Base-by-base conservation (phyloP, 176 grass and related monocot species). In the Cocos nucifera region DNA sequence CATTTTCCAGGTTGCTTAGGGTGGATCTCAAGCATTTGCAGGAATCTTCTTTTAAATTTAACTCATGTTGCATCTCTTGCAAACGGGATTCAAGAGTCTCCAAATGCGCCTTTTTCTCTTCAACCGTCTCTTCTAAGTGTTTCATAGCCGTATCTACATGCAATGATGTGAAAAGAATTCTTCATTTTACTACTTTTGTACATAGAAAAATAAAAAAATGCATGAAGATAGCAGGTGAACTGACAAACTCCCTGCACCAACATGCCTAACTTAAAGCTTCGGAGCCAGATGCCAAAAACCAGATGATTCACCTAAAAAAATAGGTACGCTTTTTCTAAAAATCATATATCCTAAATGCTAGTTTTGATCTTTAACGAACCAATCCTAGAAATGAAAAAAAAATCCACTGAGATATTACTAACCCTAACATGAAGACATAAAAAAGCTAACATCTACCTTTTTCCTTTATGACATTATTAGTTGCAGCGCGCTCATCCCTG, bases 71-170 rank as follows among this genome's bases (percentile, higher is more conserved):
- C 78, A 85, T 73, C 59, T 69, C 74, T 58, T 76, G 76, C 75
- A 96, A 65, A 62, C 69, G 92, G 53, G 78, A 82, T 35, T 90
- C 75, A 53, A 82, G 69, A 74, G 64, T 71, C 59, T 67, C 50
- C 64, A 90, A 65, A 22, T 66, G 61, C 49, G 21, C 39, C 63
- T 82, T 72, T 48, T 80, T 85, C 68, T 79, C 79, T 69, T 90
- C 78, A 69, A 87, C 32, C 53, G 75, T 78, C 58, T 62, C 78
- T 67, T 82, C 78, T 80, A 96, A 76, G 26, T 85, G 71, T 63
- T 80, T 87, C 58, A 90, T 82, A 67, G 77, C 65, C 68, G 68
- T 82, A 82, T 90, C 92, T 96, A 74, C 64, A 82, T 61, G 35
- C 30, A 48, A 49, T 62, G 73, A 68, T 44, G 54, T 23, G 18